These are phyloP conservation scores for Aspergillus sp. DNA, from an alignment of 2,329 filamentous ascomycete genomes.

Conservation along the genomic window DNA sequence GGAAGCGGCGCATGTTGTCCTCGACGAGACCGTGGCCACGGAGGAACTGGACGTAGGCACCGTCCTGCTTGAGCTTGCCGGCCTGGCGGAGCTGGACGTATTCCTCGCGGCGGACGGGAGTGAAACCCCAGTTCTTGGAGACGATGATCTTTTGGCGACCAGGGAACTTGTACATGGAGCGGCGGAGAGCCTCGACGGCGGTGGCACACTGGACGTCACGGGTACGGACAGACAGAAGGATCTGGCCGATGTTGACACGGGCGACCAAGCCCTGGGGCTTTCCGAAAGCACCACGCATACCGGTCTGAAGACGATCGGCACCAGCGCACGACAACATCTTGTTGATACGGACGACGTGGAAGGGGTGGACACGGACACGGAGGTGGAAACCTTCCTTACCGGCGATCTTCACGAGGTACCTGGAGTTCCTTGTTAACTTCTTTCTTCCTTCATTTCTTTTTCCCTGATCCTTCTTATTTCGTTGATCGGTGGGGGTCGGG, in stretches of 20 bases:
- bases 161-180: conserved; percentile 99
- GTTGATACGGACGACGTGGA: conserved; percentile 99
- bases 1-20: conserved; percentile 92
- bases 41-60: conserved; percentile 99
- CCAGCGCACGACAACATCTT: conserved; percentile 99
- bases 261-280: conserved; percentile 99
- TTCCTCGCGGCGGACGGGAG: conserved; percentile 93
- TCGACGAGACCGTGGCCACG: conserved; percentile 84
- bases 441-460: background rate
- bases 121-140: conserved; percentile 99
- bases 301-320: conserved; percentile 99
- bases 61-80: conserved; percentile 92
- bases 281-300: conserved; percentile 99
- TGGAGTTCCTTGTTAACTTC: conserved; percentile 22
- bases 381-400: conserved; percentile 73
- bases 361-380: conserved; percentile 86
- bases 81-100: conserved; percentile 94
- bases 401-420: conserved; percentile 67
- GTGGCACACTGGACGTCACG: conserved; percentile 89
- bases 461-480: background rate
- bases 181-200: conserved; percentile 97
- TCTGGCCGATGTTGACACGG: conserved; percentile 99
- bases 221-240: conserved; percentile 95
- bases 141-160: conserved; percentile 99
- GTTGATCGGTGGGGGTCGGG: conserved; percentile 22